A percentile compares a stretch with the other conserved stretches of the same genome.
Conservation (phyloP, 768 basidiomycete species). For the Boletus reticulatus region DNA sequence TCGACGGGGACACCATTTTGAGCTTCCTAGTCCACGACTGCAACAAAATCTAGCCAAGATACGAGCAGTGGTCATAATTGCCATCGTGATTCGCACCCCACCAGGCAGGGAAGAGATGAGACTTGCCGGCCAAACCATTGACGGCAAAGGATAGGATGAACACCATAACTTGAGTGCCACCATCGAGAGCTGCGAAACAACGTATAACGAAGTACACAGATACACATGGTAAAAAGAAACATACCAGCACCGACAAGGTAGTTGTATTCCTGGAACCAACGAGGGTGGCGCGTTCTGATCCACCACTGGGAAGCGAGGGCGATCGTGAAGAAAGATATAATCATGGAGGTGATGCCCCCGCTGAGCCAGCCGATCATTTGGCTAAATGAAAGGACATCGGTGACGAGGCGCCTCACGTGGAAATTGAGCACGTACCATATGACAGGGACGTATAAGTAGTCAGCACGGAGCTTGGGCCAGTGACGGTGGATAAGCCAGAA, state of each 20-base stretch:
- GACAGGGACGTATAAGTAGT: conserved; percentile 31
- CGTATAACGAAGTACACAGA: neutral
- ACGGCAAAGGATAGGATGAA: conserved; percentile 51
- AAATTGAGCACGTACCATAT: conserved; percentile 20
- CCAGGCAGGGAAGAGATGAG: conserved; percentile 54
- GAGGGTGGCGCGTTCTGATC: conserved; percentile 34
- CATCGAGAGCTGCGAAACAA: conserved; percentile 31
- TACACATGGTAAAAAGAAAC: neutral
- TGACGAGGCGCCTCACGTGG: neutral
- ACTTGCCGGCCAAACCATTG: conserved; percentile 46
- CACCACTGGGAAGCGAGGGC: conserved; percentile 36
- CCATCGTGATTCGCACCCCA: conserved; percentile 57
- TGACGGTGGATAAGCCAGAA: conserved; percentile 39
- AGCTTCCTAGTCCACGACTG: too few relatives aligned
- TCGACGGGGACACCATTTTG: too few relatives aligned
- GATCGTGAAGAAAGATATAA: conserved; percentile 14
- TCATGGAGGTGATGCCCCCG: conserved; percentile 28
- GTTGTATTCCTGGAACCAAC: conserved; percentile 38
- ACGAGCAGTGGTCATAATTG: conserved; percentile 30
- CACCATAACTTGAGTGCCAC: conserved; percentile 51
- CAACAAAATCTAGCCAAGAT: conserved; percentile 7
- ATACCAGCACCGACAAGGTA: conserved; percentile 42
- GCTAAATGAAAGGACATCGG: neutral
- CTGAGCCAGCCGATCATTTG: conserved; percentile 12
- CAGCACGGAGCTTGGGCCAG: conserved; percentile 31